phyloP scores from a whole-genome alignment of 1,139 yeast species.

The Saccharomyces hybrid region DNA sequence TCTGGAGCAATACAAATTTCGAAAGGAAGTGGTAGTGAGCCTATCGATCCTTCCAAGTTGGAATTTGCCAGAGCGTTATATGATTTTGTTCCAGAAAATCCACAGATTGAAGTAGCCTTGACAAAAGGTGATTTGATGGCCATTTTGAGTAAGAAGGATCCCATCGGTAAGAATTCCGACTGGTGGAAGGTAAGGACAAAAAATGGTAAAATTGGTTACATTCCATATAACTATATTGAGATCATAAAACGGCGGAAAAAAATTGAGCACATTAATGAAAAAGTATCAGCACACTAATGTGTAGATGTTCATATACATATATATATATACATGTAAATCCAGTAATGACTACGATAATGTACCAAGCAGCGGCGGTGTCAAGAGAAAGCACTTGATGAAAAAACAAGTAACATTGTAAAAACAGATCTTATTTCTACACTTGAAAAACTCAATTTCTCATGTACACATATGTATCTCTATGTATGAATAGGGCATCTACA shows the following conservation, averaged over 20 bases:
- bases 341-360: no score
- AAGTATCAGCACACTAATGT: no score
- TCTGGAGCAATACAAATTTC: conserved; percentile 47
- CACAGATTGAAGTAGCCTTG: conserved; percentile 71
- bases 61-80: conserved; percentile 87
- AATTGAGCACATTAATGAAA: conserved; percentile 11
- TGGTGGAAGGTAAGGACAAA: conserved; percentile 97
- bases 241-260: conserved; percentile 46
- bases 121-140: conserved; percentile 84
- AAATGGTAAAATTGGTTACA: conserved; percentile 82
- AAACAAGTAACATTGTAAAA: no score
- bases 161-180: conserved; percentile 63
- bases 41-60: conserved; percentile 61
- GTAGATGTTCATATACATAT: no score
- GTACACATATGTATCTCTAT: no score
- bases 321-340: no score
- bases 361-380: no score
- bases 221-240: conserved; percentile 78
- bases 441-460: no score
- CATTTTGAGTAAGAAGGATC: conserved; percentile 66
- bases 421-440: no score
- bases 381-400: no score
- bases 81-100: conserved; percentile 90
- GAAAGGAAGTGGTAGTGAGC: conserved; percentile 32
- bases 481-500: no score